These are phyloP conservation scores for Nemania sp. DNA, from an alignment of 2,329 filamentous ascomycete species.

Conservation along the genomic window DNA sequence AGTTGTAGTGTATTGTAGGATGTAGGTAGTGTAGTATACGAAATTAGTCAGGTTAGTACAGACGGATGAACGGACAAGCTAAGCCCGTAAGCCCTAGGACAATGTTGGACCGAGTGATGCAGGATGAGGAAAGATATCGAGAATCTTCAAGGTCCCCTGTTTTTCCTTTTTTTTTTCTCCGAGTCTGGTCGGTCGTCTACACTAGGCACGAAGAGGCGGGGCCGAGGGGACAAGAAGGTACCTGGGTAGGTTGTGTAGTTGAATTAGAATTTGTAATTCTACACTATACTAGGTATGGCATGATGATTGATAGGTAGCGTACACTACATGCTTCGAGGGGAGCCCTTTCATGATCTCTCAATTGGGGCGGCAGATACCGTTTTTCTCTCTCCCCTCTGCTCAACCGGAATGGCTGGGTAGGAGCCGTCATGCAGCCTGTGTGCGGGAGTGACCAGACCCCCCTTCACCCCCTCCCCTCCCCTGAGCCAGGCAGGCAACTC, in stretches of 20 bases:
- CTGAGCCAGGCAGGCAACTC: constrained; percentile 16
- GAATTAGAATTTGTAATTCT: constrained; percentile 6
- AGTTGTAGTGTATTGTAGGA: background rate
- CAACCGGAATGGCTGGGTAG: constrained; percentile 1
- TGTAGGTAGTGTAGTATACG: background rate
- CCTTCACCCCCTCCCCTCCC: too few species aligned
- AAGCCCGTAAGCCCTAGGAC: constrained; percentile 1
- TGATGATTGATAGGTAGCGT: background rate
- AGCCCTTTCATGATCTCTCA: background rate
- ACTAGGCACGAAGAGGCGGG: too few species aligned
- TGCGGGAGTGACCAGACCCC: constrained; percentile 22
- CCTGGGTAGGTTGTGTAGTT: background rate
- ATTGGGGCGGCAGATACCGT: constrained; percentile 6
- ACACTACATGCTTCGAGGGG: background rate
- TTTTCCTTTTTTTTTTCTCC: too few species aligned
- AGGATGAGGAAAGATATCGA: background rate
- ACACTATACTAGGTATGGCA: background rate
- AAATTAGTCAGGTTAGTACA: too few species aligned
- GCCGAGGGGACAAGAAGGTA: too few species aligned
- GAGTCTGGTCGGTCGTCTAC: background rate
- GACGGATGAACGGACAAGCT: too few species aligned
- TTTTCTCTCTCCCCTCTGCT: background rate
- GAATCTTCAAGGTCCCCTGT: constrained; percentile 4
- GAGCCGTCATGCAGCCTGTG: constrained; percentile 21
- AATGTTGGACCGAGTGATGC: background rate